Evolutionary conservation across 2,329 filamentous ascomycete species (phyloP).

Genomic region (Exophiala bonariae): DNA sequence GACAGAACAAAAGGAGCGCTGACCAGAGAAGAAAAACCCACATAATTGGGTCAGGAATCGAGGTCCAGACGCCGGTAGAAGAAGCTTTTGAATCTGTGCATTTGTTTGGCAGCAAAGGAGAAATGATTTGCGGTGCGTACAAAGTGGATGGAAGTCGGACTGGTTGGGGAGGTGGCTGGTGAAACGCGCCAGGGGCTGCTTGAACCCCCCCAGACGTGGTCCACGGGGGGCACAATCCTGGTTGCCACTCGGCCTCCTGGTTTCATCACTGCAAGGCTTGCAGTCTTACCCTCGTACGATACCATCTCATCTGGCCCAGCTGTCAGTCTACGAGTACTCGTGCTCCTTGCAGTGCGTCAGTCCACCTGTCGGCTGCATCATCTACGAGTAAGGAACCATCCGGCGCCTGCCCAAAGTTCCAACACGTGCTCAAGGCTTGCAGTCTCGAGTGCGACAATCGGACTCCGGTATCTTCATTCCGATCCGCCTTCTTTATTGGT

Average conservation of each 20-base stretch:
- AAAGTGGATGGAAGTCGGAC: slow-evolving; percentile 1
- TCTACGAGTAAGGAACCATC: neutral
- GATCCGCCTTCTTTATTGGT: neutral
- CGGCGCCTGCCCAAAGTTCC: too few species aligned
- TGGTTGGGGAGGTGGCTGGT: neutral
- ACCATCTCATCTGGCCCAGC: too few species aligned
- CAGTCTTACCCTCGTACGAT: too few species aligned
- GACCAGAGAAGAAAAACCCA: slow-evolving; percentile 12
- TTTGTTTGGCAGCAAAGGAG: neutral
- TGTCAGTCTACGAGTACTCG: too few species aligned
- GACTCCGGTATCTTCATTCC: neutral
- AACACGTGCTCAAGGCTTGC: too few species aligned
- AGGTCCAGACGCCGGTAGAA: slow-evolving; percentile 14
- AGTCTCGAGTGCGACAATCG: too few species aligned
- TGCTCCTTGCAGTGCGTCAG: too few species aligned
- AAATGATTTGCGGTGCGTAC: slow-evolving; percentile 17
- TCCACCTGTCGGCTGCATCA: neutral
- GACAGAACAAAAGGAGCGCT: too few species aligned
- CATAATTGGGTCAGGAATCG: slow-evolving; percentile 5
- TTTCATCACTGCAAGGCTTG: slow-evolving; percentile 24
- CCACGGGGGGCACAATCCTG: neutral
- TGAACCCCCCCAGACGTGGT: too few species aligned
- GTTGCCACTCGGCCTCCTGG: slow-evolving; percentile 21
- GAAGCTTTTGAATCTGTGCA: neutral
- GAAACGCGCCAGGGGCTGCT: slow-evolving; percentile 22